These are phyloP conservation scores for Aspergillus sojae DNA, from an alignment of 2,329 filamentous ascomycete genomes.

Conservation along the genomic window DNA sequence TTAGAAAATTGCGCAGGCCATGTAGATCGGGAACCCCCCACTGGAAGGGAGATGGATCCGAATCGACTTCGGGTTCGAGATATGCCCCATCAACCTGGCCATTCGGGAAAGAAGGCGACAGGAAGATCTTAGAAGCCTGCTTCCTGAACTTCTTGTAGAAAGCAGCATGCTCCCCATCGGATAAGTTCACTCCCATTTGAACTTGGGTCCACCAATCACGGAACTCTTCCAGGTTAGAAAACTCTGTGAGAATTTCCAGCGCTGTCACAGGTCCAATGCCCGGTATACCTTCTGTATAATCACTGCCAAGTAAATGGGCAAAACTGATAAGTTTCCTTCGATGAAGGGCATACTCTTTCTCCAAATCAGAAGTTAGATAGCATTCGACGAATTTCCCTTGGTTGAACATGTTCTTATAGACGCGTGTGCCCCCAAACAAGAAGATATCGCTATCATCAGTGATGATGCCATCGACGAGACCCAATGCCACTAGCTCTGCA, in stretches of 20 bases:
- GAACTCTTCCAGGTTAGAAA: constrained; percentile 73
- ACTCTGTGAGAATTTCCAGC: constrained; percentile 91
- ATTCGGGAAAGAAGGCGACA: constrained; percentile 79
- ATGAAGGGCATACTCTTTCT: constrained; percentile 84
- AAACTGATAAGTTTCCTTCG: constrained; percentile 86
- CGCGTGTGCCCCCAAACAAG: constrained; percentile 89
- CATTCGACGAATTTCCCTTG: constrained; percentile 97
- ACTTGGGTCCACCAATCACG: constrained; percentile 84
- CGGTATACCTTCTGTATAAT: constrained; percentile 91
- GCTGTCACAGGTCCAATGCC: constrained; percentile 94
- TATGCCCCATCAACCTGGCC: constrained; percentile 80
- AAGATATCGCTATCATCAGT: constrained; percentile 98
- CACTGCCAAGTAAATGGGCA: constrained; percentile 86
- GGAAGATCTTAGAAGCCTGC: constrained; percentile 81
- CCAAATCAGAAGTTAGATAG: constrained; percentile 80
- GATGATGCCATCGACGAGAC: constrained; percentile 94
- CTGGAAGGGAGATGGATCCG: constrained; percentile 75
- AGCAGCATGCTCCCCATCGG: constrained; percentile 58
- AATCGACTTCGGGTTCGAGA: constrained; percentile 81
- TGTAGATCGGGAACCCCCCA: constrained; percentile 96
- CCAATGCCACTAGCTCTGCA: constrained; percentile 81
- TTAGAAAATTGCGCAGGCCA: constrained; percentile 79
- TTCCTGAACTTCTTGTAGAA: constrained; percentile 89
- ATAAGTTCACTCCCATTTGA: constrained; percentile 66
- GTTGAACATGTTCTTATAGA: constrained; percentile 99